A percentile compares a stretch with the other conserved stretches of the same genome.
These are phyloP conservation scores for Schizophyllum amplum DNA, from an alignment of 1,284 basidiomycete species.

Conservation along the genomic window DNA sequence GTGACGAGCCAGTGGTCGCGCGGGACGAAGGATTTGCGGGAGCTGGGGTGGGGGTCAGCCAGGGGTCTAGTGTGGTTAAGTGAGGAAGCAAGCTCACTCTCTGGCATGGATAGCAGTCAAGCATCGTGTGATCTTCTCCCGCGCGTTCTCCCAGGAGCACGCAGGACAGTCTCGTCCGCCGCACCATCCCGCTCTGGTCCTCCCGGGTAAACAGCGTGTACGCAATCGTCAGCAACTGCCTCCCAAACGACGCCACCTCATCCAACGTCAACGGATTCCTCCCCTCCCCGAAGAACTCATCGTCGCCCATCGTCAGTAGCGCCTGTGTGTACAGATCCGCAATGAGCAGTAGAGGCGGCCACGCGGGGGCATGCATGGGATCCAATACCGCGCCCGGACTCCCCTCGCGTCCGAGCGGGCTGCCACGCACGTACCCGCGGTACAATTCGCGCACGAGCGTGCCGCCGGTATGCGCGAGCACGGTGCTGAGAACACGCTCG, in stretches of 20 bases:
- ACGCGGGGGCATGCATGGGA: constrained; percentile 34
- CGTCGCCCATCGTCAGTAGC: constrained; percentile 89
- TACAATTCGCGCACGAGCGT: constrained; percentile 71
- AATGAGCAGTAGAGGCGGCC: constrained; percentile 73
- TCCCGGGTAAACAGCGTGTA: constrained; percentile 80
- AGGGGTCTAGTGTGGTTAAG: neutral
- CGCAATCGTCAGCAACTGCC: constrained; percentile 68
- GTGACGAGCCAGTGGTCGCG: constrained; percentile 86
- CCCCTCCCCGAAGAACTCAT: constrained; percentile 81
- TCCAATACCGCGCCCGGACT: constrained; percentile 26
- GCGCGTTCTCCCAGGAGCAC: constrained; percentile 53
- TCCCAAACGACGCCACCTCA: constrained; percentile 68
- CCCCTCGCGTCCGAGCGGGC: constrained; percentile 6
- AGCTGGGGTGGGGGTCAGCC: constrained; percentile 37
- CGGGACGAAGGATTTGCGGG: constrained; percentile 73
- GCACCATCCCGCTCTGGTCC: constrained; percentile 31
- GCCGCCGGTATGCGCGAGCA: constrained; percentile 40
- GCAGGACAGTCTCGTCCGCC: constrained; percentile 17
- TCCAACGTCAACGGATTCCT: constrained; percentile 78
- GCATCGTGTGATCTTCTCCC: constrained; percentile 69
- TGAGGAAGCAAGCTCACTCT: constrained; percentile 51
- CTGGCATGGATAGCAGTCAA: constrained; percentile 75
- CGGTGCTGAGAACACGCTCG: constrained; percentile 41
- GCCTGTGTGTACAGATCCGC: constrained; percentile 81
- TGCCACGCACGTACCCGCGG: constrained; percentile 27